These are phyloP conservation scores for Ceratocystis destructans DNA, from an alignment of 2,329 filamentous ascomycete species.

Conservation along the genomic window DNA sequence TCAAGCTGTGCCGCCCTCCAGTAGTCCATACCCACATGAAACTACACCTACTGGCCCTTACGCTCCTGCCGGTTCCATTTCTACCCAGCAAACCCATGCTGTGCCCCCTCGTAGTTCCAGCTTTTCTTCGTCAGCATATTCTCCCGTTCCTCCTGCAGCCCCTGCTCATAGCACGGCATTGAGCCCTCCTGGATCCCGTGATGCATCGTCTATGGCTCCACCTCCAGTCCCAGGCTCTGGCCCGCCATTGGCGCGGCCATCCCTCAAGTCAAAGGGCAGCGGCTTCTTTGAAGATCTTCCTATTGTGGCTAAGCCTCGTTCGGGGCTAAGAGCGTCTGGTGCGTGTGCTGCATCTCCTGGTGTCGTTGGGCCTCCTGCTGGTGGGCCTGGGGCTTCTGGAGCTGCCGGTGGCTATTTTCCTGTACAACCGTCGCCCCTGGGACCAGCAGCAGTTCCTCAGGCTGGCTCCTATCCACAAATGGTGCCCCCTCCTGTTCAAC, in stretches of 20 bases:
- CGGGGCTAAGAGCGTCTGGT: constrained; percentile 40
- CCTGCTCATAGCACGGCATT: neutral
- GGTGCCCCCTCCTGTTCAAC: neutral
- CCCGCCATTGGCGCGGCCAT: constrained; percentile 25
- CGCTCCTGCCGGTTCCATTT: constrained; percentile 23
- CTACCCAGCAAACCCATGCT: constrained; percentile 28
- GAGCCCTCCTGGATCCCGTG: constrained; percentile 21
- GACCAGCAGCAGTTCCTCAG: constrained; percentile 15
- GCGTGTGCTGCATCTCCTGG: constrained; percentile 32
- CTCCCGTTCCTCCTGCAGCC: constrained; percentile 21
- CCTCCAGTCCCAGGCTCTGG: constrained; percentile 22
- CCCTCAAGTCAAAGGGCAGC: constrained; percentile 29
- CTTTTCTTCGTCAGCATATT: constrained; percentile 29
- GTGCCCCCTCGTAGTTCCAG: constrained; percentile 51
- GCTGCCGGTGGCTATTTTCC: constrained; percentile 7
- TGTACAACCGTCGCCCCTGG: constrained; percentile 23
- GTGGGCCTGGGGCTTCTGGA: constrained; percentile 22
- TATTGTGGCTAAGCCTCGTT: constrained; percentile 45
- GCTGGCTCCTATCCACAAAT: neutral
- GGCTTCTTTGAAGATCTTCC: constrained; percentile 72
- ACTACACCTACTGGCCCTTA: constrained; percentile 22
- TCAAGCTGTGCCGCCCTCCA: constrained; percentile 21
- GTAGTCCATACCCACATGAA: constrained; percentile 1
- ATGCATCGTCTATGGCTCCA: constrained; percentile 6
- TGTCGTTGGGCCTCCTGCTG: neutral